A percentile compares a stretch with the other conserved stretches of the same genome.
Conservation (phyloP, 257 asterid genomes). For the Solanum clarkiae region DNA sequence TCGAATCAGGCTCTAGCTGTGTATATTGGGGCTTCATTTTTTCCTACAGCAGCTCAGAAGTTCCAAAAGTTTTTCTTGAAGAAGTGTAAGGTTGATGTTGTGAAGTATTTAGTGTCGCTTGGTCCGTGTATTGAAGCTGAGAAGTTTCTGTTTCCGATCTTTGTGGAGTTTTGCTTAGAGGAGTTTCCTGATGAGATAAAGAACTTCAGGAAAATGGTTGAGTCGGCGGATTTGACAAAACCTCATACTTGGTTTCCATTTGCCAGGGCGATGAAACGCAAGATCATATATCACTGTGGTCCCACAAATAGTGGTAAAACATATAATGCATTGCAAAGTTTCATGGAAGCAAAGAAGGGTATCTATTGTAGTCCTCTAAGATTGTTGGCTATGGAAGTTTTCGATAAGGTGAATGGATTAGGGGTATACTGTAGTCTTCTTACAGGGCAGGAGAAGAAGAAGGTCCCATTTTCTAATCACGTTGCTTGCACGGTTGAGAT, state of each 20-base stretch:
- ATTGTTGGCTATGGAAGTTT: constrained; percentile 96
- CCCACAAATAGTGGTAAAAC: constrained; percentile 98
- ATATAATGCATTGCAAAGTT: constrained; percentile 84
- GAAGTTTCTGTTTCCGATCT: constrained; percentile 68
- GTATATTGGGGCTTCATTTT: constrained; percentile 70
- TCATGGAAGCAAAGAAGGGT: constrained; percentile 89
- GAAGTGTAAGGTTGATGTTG: constrained; percentile 37
- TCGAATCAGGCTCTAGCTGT: constrained; percentile 71
- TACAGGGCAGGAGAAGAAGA: constrained; percentile 84
- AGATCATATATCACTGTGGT: constrained; percentile 80
- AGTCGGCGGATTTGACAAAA: constrained; percentile 80
- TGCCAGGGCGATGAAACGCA: constrained; percentile 95
- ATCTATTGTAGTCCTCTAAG: constrained; percentile 94
- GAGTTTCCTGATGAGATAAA: constrained; percentile 61
- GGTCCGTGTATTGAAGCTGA: constrained; percentile 67
- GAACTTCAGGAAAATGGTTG: constrained; percentile 66
- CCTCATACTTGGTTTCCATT: constrained; percentile 98
- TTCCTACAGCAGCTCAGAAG: constrained; percentile 53
- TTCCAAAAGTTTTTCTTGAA: constrained; percentile 41
- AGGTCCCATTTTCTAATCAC: constrained; percentile 81
- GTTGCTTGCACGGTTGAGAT: constrained; percentile 95
- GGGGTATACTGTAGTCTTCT: constrained; percentile 89
- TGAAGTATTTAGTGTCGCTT: constrained; percentile 41
- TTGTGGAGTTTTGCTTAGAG: constrained; percentile 77
- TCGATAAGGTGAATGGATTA: constrained; percentile 72